Conservation (phyloP, 2,329 filamentous ascomycete species). For the Mariannaea sp. region DNA sequence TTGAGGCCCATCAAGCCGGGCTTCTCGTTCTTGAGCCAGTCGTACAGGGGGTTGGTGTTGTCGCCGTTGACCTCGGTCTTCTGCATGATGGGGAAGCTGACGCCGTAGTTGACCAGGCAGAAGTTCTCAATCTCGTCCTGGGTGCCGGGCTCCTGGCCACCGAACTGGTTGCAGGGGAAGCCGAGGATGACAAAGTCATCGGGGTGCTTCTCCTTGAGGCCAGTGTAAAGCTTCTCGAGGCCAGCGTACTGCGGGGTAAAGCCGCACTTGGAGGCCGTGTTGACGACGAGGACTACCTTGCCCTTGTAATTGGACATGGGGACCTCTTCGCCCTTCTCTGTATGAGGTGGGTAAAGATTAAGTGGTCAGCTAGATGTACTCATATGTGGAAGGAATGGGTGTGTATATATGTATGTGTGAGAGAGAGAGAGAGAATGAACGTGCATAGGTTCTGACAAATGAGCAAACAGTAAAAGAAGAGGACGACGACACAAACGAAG, state of each 20-base stretch:
- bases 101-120: constrained; percentile 91
- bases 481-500: no score
- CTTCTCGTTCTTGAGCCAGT: constrained; percentile 75
- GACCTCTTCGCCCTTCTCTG: constrained; percentile 67
- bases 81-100: constrained; percentile 86
- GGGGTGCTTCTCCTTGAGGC: constrained; percentile 68
- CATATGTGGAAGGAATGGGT: not conserved
- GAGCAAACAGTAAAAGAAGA: no score
- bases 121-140: constrained; percentile 81
- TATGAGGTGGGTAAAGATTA: constrained; percentile 1
- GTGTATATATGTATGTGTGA: no score
- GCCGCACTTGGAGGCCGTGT: constrained; percentile 98
- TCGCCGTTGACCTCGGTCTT: constrained; percentile 96
- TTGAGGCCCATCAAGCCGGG: constrained; percentile 86
- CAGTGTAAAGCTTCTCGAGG: constrained; percentile 89
- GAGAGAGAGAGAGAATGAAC: no score
- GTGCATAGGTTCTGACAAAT: no score
- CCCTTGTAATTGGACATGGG: constrained; percentile 74
- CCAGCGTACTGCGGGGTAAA: constrained; percentile 95
- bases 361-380: constrained; percentile 22
- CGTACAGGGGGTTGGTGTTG: constrained; percentile 76
- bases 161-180: constrained; percentile 99
- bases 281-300: constrained; percentile 95
- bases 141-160: constrained; percentile 82
- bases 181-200: constrained; percentile 86